These are phyloP conservation scores for Hypoxylon sp. DNA, from an alignment of 2,329 filamentous ascomycete genomes.

Conservation along the genomic window DNA sequence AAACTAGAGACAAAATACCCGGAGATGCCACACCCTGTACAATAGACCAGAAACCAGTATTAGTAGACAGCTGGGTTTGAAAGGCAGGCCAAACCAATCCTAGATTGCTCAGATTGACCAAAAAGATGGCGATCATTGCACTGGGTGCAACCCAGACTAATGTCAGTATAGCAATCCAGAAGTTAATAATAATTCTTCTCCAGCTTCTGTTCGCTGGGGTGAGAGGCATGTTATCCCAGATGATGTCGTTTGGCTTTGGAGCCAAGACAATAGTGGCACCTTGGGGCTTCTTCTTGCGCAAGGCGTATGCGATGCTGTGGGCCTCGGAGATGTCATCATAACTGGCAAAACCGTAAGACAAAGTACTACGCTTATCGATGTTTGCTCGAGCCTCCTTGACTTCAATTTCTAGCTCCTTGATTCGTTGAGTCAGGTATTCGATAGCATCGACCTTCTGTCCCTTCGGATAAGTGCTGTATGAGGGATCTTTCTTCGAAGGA, in stretches of 20 bases:
- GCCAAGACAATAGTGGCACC: conserved; percentile 84
- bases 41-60: conserved; percentile 82
- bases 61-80: conserved; percentile 70
- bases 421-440: conserved; percentile 89
- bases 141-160: conserved; percentile 92
- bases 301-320: conserved; percentile 86
- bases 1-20: conserved; percentile 87
- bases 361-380: conserved; percentile 88
- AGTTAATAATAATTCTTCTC: conserved; percentile 81
- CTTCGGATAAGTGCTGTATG: conserved; percentile 71
- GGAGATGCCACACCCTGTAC: conserved; percentile 94
- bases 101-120: conserved; percentile 87
- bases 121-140: conserved; percentile 92
- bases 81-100: conserved; percentile 86
- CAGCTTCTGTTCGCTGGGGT: conserved; percentile 77
- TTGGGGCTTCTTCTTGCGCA: conserved; percentile 84
- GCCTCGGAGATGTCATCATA: conserved; percentile 91
- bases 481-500: conserved; percentile 83
- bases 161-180: conserved; percentile 88
- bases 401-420: conserved; percentile 84
- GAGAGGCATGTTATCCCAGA: conserved; percentile 93
- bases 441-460: conserved; percentile 92
- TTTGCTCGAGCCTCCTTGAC: conserved; percentile 86
- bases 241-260: conserved; percentile 89
- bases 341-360: conserved; percentile 94